These are phyloP conservation scores for Suillus subalutaceus DNA, from an alignment of 768 basidiomycete species.

Conservation along the genomic window DNA sequence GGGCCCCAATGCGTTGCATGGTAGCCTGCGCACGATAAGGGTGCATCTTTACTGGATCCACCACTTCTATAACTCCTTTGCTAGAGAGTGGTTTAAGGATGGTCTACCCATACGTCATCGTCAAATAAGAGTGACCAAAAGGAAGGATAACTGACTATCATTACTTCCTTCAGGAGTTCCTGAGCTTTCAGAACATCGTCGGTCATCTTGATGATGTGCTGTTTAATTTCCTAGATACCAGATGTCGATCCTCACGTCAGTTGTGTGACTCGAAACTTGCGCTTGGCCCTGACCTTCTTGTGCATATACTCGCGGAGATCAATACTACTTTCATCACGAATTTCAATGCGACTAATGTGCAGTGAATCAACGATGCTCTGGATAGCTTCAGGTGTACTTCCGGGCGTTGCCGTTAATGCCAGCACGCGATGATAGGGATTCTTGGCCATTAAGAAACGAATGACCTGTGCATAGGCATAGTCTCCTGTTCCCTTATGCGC, in stretches of 20 bases:
- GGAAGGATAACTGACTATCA: slow-evolving; percentile 59
- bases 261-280: background rate
- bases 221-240: slow-evolving; percentile 60
- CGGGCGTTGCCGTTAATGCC: slow-evolving; percentile 95
- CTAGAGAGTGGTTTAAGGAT: slow-evolving; percentile 39
- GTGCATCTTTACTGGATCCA: slow-evolving; percentile 68
- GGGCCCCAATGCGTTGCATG: slow-evolving; percentile 39
- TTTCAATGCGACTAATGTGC: slow-evolving; percentile 94
- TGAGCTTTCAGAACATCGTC: slow-evolving; percentile 67
- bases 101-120: slow-evolving; percentile 23
- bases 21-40: slow-evolving; percentile 58
- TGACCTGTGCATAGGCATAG: slow-evolving; percentile 88
- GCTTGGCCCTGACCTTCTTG: slow-evolving; percentile 63
- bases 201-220: slow-evolving; percentile 77
- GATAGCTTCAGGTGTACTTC: slow-evolving; percentile 81
- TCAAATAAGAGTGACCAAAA: slow-evolving; percentile 12
- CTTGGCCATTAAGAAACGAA: slow-evolving; percentile 90
- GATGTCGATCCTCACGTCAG: slow-evolving; percentile 4
- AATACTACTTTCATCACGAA: slow-evolving; percentile 87
- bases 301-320: slow-evolving; percentile 88
- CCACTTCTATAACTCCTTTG: slow-evolving; percentile 47
- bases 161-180: slow-evolving; percentile 67
- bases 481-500: slow-evolving; percentile 94
- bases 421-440: slow-evolving; percentile 93
- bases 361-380: slow-evolving; percentile 90